These are phyloP conservation scores for Globisporangium iwayamae DNA, from an alignment of 352 stramenopile genomes.

Conservation along the genomic window DNA sequence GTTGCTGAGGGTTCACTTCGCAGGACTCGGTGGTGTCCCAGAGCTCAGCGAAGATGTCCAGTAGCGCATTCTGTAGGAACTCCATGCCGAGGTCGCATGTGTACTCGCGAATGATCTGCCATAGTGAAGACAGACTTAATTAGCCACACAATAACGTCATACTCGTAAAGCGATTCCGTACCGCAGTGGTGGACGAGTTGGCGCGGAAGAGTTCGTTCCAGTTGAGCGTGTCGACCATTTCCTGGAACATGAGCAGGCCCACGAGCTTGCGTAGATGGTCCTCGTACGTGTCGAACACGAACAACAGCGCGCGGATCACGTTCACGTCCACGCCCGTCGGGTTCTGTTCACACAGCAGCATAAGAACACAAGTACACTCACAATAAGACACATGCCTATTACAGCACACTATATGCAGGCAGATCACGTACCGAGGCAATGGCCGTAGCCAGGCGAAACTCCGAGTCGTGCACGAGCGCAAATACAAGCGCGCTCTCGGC, in stretches of 20 bases:
- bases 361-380: slow-evolving; percentile 6
- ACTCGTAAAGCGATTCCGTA: slow-evolving; percentile 11
- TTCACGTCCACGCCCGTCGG: slow-evolving; percentile 39
- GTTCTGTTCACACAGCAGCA: slow-evolving; percentile 4
- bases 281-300: slow-evolving; percentile 69
- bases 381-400: background rate
- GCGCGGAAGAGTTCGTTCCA: slow-evolving; percentile 83
- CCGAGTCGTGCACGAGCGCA: slow-evolving; percentile 71
- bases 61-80: slow-evolving; percentile 57
- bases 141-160: background rate
- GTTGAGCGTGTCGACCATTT: slow-evolving; percentile 77
- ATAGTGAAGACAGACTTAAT: background rate
- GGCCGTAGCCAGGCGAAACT: slow-evolving; percentile 69
- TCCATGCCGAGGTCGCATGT: slow-evolving; percentile 66
- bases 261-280: slow-evolving; percentile 69
- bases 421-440: slow-evolving; percentile 34
- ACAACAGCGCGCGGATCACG: slow-evolving; percentile 65
- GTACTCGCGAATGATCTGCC: slow-evolving; percentile 69
- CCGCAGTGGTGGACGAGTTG: slow-evolving; percentile 69
- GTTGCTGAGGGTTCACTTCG: slow-evolving; percentile 61
- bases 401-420: background rate
- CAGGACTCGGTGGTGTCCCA: slow-evolving; percentile 44
- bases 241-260: slow-evolving; percentile 65
- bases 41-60: slow-evolving; percentile 47
- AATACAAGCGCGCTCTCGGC: slow-evolving; percentile 66